Conservation (phyloP, 208 protist species). For the Entamoeba moshkovskii region DNA sequence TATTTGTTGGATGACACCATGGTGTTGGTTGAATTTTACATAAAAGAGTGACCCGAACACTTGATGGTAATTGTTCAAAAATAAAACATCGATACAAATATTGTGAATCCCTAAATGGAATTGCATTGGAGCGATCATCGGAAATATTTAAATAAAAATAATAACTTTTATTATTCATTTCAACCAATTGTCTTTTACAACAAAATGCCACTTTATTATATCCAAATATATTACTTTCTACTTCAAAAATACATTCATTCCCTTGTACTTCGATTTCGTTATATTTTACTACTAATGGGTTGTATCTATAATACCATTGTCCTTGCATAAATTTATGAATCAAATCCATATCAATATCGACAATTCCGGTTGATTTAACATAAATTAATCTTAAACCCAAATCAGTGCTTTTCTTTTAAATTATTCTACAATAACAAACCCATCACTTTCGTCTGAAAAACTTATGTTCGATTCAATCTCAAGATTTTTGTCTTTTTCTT, state of each 20-base stretch:
- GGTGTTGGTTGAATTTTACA: background rate
- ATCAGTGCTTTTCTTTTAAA: no score
- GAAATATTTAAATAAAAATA: background rate
- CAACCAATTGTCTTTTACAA: background rate
- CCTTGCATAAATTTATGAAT: background rate
- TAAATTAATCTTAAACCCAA: background rate
- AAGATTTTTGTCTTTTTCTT: no score
- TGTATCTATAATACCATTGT: background rate
- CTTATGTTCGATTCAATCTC: no score
- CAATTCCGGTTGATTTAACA: background rate
- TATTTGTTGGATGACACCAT: background rate
- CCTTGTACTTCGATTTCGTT: background rate
- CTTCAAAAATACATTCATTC: background rate
- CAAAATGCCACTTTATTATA: background rate
- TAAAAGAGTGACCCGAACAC: background rate
- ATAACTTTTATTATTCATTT: background rate
- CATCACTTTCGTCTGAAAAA: no score
- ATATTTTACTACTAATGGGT: background rate
- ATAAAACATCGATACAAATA: background rate
- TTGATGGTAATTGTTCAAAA: background rate
- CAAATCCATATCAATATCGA: background rate
- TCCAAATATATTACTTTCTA: background rate
- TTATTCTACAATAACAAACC: no score
- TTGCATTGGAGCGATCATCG: background rate
- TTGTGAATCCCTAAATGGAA: background rate